Base-by-base conservation (phyloP, 306 rosid genomes). In the Castanospermum australe region DNA sequence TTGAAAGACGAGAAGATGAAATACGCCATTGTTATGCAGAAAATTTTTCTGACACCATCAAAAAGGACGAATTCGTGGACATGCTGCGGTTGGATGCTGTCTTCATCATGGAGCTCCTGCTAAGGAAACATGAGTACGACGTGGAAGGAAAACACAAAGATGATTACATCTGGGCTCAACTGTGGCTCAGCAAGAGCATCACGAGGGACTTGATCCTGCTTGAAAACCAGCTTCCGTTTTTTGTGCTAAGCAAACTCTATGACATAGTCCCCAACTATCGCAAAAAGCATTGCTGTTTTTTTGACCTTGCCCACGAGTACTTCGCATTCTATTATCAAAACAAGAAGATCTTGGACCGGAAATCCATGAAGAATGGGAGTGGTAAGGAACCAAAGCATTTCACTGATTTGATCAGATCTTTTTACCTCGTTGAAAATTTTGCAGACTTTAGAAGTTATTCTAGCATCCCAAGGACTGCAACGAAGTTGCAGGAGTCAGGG, bases 211-310 rank as follows among this genome's bases (percentile, higher is more conserved):
- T 89, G 84, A 33, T 88, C 1, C 15, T 89, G 6, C 77, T 89
- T 4, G 94, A 92, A 18, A 92, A 92, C 42, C 97, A 88, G 28
- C 69, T 91, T 28, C 93, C 93, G 0, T 82, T 82, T 38, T 84
- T 62, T 42, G 74, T 89, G 1, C 82, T 91, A 0, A 20, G 13
- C 5, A 8, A 79, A 0, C 54, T 91, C 2, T 91, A 86, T 0
- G 13, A 60, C 0, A 51, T 25, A 0, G 69, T 79, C 35, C 77
- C 82, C 8, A 1, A 9, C 2, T 18, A 47, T 0, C 0, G 14
- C 41, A 65, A 81, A 20, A 66, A 65, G 13, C 66, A 73, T 18
- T 0, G 0, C 17, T 35, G 0, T 0, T 87, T 84, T 56, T 66
- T 81, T 20, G 81, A 81, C 2, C 84, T 84, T 20, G 84, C 86